Evolutionary conservation across 495 filamentous ascomycete species (phyloP).

Genomic region (Penicillium cosmopolitanum): DNA sequence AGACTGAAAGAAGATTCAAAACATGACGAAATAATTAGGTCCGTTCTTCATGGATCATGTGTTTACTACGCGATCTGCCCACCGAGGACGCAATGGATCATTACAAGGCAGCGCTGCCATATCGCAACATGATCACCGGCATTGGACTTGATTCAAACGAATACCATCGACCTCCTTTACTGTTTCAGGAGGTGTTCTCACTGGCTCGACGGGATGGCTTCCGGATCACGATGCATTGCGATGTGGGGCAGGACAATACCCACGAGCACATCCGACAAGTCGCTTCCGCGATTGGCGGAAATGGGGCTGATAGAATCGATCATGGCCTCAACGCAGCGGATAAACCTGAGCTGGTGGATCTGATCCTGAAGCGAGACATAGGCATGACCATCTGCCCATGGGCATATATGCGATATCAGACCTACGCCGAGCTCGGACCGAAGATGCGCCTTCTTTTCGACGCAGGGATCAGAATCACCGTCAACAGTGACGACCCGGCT

Average conservation of each 20-base stretch:
- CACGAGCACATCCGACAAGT: slow-evolving; percentile 9
- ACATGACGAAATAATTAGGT: too few species aligned
- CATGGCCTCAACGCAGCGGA: neutral
- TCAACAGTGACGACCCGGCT: slow-evolving; percentile 1
- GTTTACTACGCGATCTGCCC: too few species aligned
- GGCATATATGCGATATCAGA: slow-evolving; percentile 9
- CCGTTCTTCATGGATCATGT: too few species aligned
- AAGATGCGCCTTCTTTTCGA: slow-evolving; percentile 9
- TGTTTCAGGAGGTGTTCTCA: slow-evolving; percentile 4
- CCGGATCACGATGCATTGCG: slow-evolving; percentile 8
- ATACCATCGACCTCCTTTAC: slow-evolving; percentile 5
- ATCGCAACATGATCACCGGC: slow-evolving; percentile 1
- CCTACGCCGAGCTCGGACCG: slow-evolving; percentile 8
- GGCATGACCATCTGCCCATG: slow-evolving; percentile 7
- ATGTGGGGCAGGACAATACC: slow-evolving; percentile 7
- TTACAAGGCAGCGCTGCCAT: too few species aligned
- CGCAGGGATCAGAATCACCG: slow-evolving; percentile 7
- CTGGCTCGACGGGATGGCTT: slow-evolving; percentile 7
- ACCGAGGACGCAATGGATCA: too few species aligned
- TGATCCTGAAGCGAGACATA: slow-evolving; percentile 7
- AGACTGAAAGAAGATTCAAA: too few species aligned
- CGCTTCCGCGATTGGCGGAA: slow-evolving; percentile 4
- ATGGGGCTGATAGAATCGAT: neutral
- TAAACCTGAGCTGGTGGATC: slow-evolving; percentile 8
- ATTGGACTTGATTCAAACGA: slow-evolving; percentile 8